Evolutionary conservation across 1,139 yeast species (phyloP).

Genomic region (Pichia sp.): DNA sequence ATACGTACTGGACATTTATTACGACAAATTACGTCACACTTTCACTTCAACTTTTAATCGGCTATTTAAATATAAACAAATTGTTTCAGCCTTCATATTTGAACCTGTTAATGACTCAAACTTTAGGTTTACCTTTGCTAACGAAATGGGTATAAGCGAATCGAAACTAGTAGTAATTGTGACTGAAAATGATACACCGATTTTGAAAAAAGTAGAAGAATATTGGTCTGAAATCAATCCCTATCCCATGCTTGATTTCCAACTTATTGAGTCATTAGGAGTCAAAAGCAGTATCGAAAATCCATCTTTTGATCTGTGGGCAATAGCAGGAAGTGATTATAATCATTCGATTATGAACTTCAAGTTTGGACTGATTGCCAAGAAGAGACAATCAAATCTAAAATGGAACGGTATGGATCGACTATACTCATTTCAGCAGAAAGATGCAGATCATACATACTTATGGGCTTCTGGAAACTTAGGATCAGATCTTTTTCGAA

Average conservation of each 20-base stretch:
- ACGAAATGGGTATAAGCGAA: slow-evolving; percentile 27
- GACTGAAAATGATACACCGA: slow-evolving; percentile 15
- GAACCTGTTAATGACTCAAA: slow-evolving; percentile 1
- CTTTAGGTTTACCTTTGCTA: slow-evolving; percentile 19
- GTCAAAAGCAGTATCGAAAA: slow-evolving; percentile 20
- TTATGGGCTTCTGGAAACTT: not conserved
- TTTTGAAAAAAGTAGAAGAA: slow-evolving; percentile 22
- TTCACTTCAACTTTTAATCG: slow-evolving; percentile 20
- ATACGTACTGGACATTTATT: slow-evolving; percentile 28
- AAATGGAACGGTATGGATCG: slow-evolving; percentile 19
- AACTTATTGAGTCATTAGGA: slow-evolving; percentile 18
- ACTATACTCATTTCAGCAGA: slow-evolving; percentile 7
- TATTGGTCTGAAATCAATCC: slow-evolving; percentile 22
- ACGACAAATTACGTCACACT: slow-evolving; percentile 17
- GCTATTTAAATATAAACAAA: slow-evolving; percentile 19
- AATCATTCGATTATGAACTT: slow-evolving; percentile 28
- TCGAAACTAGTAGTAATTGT: slow-evolving; percentile 18
- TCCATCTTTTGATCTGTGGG: slow-evolving; percentile 31
- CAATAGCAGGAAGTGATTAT: slow-evolving; percentile 25
- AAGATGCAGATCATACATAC: not conserved
- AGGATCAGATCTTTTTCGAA: not conserved
- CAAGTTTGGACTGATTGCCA: slow-evolving; percentile 25
- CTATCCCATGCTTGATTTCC: slow-evolving; percentile 29
- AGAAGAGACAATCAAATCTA: slow-evolving; percentile 17
- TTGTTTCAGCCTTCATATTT: slow-evolving; percentile 6